Evolutionary conservation across 2,329 filamentous ascomycete species (phyloP).

Genomic region (Dothistroma pini): DNA sequence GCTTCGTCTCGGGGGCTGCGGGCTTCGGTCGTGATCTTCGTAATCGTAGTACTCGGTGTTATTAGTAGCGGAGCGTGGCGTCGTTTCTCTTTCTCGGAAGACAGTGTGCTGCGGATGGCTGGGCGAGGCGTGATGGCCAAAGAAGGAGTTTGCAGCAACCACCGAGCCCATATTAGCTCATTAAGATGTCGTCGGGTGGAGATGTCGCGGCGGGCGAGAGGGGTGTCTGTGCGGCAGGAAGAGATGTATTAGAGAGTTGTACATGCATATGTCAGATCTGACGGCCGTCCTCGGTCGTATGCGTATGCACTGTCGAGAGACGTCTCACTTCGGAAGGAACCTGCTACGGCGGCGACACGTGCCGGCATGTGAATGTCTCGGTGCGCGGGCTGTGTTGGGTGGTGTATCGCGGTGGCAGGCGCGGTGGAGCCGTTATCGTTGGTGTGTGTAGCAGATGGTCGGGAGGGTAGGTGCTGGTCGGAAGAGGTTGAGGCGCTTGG

Average conservation of each 20-base stretch:
- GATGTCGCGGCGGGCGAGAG: conserved; percentile 4
- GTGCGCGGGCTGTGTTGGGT: background rate
- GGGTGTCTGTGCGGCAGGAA: conserved; percentile 1
- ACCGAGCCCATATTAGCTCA: conserved; percentile 58
- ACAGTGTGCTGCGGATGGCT: conserved; percentile 24
- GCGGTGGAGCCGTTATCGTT: background rate
- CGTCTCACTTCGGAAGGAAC: background rate
- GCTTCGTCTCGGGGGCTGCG: conserved; percentile 24
- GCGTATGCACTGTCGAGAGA: background rate
- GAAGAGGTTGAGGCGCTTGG: background rate
- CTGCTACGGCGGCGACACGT: background rate
- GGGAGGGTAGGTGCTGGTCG: background rate
- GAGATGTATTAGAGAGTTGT: conserved; percentile 2
- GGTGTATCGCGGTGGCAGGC: background rate
- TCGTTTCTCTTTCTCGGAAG: conserved; percentile 22
- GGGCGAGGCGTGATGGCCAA: conserved; percentile 27
- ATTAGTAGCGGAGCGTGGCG: conserved; percentile 22
- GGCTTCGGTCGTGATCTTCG: conserved; percentile 15
- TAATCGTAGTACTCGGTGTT: conserved; percentile 1
- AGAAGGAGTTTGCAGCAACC: conserved; percentile 65
- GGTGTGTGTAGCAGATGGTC: background rate
- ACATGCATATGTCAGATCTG: conserved; percentile 5
- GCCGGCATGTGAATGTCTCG: conserved; percentile 7
- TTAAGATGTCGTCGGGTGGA: conserved; percentile 9
- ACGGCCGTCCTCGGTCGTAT: conserved; percentile 1